A percentile compares a stretch with the other conserved stretches of the same genome.
Conservation (phyloP, 2,329 filamentous ascomycete genomes). For the Colletotrichum kahawae region DNA sequence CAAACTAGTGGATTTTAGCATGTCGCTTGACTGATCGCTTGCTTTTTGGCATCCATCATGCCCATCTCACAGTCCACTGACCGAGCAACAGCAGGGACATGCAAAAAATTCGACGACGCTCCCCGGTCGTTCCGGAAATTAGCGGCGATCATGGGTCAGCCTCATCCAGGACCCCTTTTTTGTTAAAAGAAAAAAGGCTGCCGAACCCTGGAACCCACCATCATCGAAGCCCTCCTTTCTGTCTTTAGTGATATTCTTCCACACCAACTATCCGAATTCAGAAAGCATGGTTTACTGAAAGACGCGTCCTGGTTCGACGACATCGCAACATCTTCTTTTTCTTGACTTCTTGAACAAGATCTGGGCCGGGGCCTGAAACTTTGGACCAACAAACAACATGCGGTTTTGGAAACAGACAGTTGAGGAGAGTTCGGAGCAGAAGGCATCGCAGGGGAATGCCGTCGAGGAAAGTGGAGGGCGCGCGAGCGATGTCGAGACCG, state of each 20-base stretch:
- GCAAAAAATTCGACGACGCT: background rate
- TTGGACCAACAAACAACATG: background rate
- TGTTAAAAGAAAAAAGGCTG: background rate
- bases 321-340: background rate
- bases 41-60: background rate
- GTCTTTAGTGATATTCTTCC: background rate
- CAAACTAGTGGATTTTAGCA: background rate
- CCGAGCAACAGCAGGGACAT: background rate
- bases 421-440: background rate
- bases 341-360: background rate
- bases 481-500: background rate
- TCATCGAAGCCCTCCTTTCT: background rate
- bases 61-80: background rate
- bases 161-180: background rate
- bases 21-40: background rate
- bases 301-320: background rate
- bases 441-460: background rate
- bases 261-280: background rate
- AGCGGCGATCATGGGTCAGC: slow-evolving; percentile 10
- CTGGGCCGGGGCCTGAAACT: background rate
- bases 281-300: background rate
- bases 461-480: background rate
- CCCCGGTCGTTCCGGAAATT: slow-evolving; percentile 12
- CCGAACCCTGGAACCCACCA: background rate
- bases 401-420: background rate